Evolutionary conservation across 2,329 filamentous ascomycete species (phyloP).

Genomic region (Epichloe elymi): DNA sequence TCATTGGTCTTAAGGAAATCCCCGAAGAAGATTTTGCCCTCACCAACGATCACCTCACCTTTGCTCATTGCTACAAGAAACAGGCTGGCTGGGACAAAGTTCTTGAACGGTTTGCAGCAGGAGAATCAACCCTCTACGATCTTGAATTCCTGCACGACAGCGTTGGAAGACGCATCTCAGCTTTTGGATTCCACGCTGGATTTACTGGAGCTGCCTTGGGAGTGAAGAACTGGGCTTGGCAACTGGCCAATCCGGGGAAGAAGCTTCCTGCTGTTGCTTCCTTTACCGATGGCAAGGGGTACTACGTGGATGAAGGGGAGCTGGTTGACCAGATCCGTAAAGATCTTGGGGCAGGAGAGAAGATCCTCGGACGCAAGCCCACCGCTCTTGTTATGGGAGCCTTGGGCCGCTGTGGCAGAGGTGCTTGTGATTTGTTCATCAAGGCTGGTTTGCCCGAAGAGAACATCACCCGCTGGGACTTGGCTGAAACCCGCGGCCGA

Average conservation of each 20-base stretch:
- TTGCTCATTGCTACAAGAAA: constrained; percentile 53
- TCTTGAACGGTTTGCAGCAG: constrained; percentile 65
- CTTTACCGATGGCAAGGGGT: not conserved
- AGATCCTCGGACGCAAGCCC: constrained; percentile 54
- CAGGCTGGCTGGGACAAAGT: constrained; percentile 70
- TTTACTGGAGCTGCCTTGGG: constrained; percentile 64
- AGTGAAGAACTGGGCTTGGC: constrained; percentile 61
- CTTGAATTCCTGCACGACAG: constrained; percentile 76
- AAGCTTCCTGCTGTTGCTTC: constrained; percentile 2
- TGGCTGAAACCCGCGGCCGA: constrained; percentile 55
- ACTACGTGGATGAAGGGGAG: constrained; percentile 1
- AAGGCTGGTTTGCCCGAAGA: constrained; percentile 44
- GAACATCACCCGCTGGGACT: constrained; percentile 50
- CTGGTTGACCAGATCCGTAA: constrained; percentile 30
- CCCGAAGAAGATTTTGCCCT: constrained; percentile 52
- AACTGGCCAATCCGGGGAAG: constrained; percentile 10
- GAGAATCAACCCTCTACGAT: constrained; percentile 51
- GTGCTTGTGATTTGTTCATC: constrained; percentile 68
- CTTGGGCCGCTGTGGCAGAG: constrained; percentile 70
- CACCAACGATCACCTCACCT: constrained; percentile 13
- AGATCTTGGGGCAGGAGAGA: constrained; percentile 54
- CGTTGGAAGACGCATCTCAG: constrained; percentile 55
- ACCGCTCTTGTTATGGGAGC: constrained; percentile 70
- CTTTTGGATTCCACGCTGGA: constrained; percentile 63
- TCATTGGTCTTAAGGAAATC: constrained; percentile 68